Percentiles rank a stretch among this genome's conserved stretches.
Evolutionary conservation across 2,329 filamentous ascomycete genomes (phyloP).

Genomic region (Neofusicoccum ribis): DNA sequence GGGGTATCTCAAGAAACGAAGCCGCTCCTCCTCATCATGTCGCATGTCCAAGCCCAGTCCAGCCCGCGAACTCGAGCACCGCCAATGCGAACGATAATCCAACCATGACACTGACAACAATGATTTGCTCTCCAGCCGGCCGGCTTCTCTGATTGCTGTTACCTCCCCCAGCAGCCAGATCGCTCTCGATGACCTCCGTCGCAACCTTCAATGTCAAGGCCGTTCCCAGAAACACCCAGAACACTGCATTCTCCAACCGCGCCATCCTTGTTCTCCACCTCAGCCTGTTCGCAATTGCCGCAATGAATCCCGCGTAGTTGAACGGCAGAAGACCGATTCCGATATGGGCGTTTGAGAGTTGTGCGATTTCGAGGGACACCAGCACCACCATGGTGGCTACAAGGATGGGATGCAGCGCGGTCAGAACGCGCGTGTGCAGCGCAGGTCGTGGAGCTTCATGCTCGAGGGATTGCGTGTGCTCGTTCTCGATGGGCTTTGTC

Average conservation of each 20-base stretch:
- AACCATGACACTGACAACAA: conserved; percentile 36
- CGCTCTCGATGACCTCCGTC: conserved; percentile 31
- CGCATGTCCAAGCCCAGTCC: not conserved
- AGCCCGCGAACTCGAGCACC: conserved; percentile 27
- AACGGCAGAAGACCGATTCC: conserved; percentile 39
- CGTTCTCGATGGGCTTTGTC: conserved; percentile 12
- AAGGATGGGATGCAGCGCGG: conserved; percentile 32
- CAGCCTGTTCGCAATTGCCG: conserved; percentile 28
- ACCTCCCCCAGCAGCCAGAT: conserved; percentile 27
- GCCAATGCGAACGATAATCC: conserved; percentile 34
- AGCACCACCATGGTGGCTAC: conserved; percentile 34
- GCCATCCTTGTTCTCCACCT: conserved; percentile 25
- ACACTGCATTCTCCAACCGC: conserved; percentile 27
- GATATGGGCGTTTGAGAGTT: conserved; percentile 31
- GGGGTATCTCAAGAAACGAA: not conserved
- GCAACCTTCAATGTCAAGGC: conserved; percentile 30
- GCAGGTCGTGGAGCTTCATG: not conserved
- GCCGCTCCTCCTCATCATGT: not conserved
- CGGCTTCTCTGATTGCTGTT: conserved; percentile 26
- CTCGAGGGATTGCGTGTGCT: not conserved
- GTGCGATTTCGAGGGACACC: conserved; percentile 36
- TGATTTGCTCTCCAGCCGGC: conserved; percentile 34
- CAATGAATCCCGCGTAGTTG: conserved; percentile 31
- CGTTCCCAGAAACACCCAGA: conserved; percentile 29
- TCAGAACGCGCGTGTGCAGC: conserved; percentile 1